Conservation (phyloP, 768 basidiomycete genomes). For the Strobilomyces dryophilus region DNA sequence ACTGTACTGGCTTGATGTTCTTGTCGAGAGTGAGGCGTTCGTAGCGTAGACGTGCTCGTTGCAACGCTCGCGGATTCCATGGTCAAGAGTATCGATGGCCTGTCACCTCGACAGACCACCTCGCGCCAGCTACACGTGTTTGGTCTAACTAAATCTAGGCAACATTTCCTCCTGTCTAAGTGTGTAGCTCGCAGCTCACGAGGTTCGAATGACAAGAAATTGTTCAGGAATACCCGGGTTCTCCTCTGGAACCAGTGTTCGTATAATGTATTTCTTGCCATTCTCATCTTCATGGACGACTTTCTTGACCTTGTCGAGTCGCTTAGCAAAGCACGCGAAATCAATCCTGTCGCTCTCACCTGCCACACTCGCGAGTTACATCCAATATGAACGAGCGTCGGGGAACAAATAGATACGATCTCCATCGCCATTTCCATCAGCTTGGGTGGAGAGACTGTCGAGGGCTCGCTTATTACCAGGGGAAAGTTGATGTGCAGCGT, state of each 20-base stretch:
- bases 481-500: conserved; percentile 61
- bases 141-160: conserved; percentile 14
- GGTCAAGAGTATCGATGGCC: background rate
- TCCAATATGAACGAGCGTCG: conserved; percentile 58
- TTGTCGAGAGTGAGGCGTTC: conserved; percentile 29
- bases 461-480: conserved; percentile 15
- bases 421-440: conserved; percentile 36
- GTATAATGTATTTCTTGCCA: conserved; percentile 36
- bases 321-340: background rate
- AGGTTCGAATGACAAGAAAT: conserved; percentile 56
- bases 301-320: conserved; percentile 42
- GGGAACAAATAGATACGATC: conserved; percentile 47
- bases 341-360: conserved; percentile 34
- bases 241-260: conserved; percentile 50
- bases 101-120: conserved; percentile 6
- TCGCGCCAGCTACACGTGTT: conserved; percentile 30
- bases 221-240: conserved; percentile 66
- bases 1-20: conserved; percentile 10
- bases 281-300: conserved; percentile 33
- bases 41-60: conserved; percentile 40
- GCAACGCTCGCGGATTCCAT: conserved; percentile 23
- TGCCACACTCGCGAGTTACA: conserved; percentile 69
- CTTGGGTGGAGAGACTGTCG: conserved; percentile 10
- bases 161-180: background rate
- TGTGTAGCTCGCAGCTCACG: conserved; percentile 12